Conservation (phyloP, 2,329 filamentous ascomycete species). For the Hypoxylon sp. region DNA sequence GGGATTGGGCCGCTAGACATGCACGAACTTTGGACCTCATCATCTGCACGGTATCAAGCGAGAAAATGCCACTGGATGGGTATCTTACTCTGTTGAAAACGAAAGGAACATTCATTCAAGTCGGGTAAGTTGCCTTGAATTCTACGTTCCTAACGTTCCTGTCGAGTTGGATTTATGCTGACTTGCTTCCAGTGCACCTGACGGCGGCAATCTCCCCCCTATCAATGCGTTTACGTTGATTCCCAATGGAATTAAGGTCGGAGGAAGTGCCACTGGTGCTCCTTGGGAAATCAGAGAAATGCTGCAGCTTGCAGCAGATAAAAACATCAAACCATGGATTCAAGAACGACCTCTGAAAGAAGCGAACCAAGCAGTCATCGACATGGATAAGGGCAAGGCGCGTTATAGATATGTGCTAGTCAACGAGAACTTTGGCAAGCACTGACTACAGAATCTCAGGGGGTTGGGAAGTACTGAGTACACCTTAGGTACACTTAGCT, state of each 20-base stretch:
- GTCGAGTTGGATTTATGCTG: conserved; percentile 10
- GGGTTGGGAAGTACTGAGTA: not conserved
- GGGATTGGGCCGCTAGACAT: conserved; percentile 69
- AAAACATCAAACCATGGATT: conserved; percentile 71
- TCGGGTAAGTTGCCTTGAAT: conserved; percentile 62
- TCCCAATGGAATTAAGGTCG: conserved; percentile 66
- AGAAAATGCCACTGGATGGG: conserved; percentile 70
- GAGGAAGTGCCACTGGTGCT: conserved; percentile 64
- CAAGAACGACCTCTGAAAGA: conserved; percentile 69
- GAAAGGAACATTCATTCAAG: conserved; percentile 70
- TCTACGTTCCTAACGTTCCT: not conserved
- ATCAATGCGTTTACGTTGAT: conserved; percentile 73
- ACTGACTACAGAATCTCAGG: conserved; percentile 31
- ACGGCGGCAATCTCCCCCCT: conserved; percentile 62
- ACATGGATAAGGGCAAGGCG: conserved; percentile 70
- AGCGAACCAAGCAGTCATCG: conserved; percentile 69
- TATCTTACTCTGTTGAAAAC: conserved; percentile 75
- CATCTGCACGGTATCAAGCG: conserved; percentile 68
- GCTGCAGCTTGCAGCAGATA: conserved; percentile 71
- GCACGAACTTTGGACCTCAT: conserved; percentile 69
- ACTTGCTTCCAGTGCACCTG: conserved; percentile 63
- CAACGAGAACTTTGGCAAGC: conserved; percentile 58
- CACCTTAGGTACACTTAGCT: not conserved
- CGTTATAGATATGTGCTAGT: conserved; percentile 66
- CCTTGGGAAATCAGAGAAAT: conserved; percentile 73